Base-by-base conservation (phyloP, 1,284 basidiomycete genomes). In the Microstroma glucosiphilum region DNA sequence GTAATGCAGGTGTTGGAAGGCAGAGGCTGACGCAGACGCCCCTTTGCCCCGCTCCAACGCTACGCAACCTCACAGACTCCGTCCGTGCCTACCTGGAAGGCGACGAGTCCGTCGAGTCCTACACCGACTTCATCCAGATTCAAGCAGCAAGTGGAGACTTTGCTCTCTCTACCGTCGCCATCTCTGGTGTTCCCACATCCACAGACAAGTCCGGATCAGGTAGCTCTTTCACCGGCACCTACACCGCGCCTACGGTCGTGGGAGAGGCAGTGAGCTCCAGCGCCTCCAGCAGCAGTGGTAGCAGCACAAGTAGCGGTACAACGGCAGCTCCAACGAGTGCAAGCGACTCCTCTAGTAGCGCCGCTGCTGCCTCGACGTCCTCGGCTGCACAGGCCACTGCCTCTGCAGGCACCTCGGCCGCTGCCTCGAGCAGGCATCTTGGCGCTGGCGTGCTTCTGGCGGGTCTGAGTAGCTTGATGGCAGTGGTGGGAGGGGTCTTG, bases 61-160 rank as follows among this genome's bases (percentile, higher is more conserved):
- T 55, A 6, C 51, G 55, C 26, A 26, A 4, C 53, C 3, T 19
- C 23, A 6, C 51, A 60, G 59, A 66, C 19, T 54, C 58, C 1
- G 40, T 72, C 26, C 58, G 70, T 12, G 69, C 69, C 59, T 67
- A 48, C 23, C 64, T 59, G 59, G 48, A 63, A 6, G 57, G 67
- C 40, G 51, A 72, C 37, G 58, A 62, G 40, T 21, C 56, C 37
- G 37, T 72, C 21, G 59, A 64, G 48, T 70, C 69, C 11, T 72
- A 58, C 63, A 72, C 70, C 23, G 70, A 72, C 59, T 68, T 66
- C 56, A 64, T 72, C 40, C 60, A 60, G 51, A 72, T 72, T 51
- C 46, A 48, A 12, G 46, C 46, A n/a, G 46, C 46, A n/a, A 12
- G 12, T 7, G 46, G 46, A n/a, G 12, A 48, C 46, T 23, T 23